Conservation (phyloP, 2,329 filamentous ascomycete species). For the Stemphylium vesicarium region DNA sequence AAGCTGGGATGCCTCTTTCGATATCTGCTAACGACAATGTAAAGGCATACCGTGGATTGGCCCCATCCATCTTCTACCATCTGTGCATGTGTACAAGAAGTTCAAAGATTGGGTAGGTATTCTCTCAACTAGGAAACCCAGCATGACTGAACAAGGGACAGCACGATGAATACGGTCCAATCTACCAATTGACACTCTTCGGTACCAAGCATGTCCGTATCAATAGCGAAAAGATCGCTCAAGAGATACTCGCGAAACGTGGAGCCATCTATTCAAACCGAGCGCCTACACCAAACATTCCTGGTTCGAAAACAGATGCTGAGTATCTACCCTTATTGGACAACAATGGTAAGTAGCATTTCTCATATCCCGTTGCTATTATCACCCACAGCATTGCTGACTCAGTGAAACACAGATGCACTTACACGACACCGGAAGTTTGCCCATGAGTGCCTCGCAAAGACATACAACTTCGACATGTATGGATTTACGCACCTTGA, state of each 20-base stretch:
- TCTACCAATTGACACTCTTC: constrained; percentile 6
- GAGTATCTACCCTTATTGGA: constrained; percentile 5
- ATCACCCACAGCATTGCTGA: neutral
- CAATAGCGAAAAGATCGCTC: constrained; percentile 5
- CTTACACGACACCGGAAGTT: constrained; percentile 6
- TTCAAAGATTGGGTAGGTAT: constrained; percentile 1
- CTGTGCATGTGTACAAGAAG: constrained; percentile 2
- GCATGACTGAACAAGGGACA: neutral
- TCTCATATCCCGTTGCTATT: neutral
- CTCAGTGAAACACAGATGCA: neutral
- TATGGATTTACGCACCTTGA: constrained; percentile 6
- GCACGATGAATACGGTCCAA: constrained; percentile 4
- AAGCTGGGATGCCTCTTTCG: neutral
- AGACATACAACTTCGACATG: constrained; percentile 9
- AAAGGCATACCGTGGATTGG: constrained; percentile 7
- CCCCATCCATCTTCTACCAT: neutral
- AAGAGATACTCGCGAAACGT: constrained; percentile 4
- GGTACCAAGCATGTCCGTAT: neutral
- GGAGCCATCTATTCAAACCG: constrained; percentile 4
- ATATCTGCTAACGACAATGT: neutral
- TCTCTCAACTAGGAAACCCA: neutral
- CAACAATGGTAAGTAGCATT: neutral
- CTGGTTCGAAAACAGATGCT: constrained; percentile 1
- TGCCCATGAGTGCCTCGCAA: constrained; percentile 1
- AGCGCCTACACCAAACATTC: constrained; percentile 6